phyloP scores from a whole-genome alignment of 805 yeast genomes.

The Tetrapisispora taiwanensis region DNA sequence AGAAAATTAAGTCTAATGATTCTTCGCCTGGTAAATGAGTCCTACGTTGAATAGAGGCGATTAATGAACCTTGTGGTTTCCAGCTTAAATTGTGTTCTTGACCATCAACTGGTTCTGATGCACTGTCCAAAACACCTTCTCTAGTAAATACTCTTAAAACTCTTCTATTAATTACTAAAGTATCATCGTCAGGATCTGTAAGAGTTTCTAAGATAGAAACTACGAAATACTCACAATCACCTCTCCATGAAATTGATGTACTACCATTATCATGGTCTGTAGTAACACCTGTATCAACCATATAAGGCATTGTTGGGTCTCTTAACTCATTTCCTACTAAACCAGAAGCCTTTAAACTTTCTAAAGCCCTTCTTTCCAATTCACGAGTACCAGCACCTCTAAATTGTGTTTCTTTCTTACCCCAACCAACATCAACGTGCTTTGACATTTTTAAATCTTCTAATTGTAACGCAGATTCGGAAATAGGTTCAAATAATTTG shows the following conservation, averaged over 20 bases:
- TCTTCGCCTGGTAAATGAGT: constrained; percentile 33
- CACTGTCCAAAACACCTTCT: constrained; percentile 67
- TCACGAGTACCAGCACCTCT: constrained; percentile 87
- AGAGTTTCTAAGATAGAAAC: constrained; percentile 51
- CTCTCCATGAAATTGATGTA: constrained; percentile 77
- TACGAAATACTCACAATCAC: constrained; percentile 80
- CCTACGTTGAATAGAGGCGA: constrained; percentile 71
- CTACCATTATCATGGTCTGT: constrained; percentile 43
- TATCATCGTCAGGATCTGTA: constrained; percentile 31
- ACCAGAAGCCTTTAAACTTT: constrained; percentile 45
- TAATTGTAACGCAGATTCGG: constrained; percentile 48
- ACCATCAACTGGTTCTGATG: constrained; percentile 82
- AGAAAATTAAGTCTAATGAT: constrained; percentile 51
- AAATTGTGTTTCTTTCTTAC: constrained; percentile 92
- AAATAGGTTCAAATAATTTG: constrained; percentile 67
- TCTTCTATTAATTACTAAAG: constrained; percentile 42
- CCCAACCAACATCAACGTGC: constrained; percentile 98
- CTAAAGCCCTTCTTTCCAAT: constrained; percentile 49
- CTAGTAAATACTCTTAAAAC: constrained; percentile 75
- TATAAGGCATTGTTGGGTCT: constrained; percentile 82
- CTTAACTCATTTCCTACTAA: constrained; percentile 56
- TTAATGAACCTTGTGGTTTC: constrained; percentile 84
- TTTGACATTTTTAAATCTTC: constrained; percentile 60
- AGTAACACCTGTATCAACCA: constrained; percentile 57
- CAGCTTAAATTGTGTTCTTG: constrained; percentile 67